phyloP scores from a whole-genome alignment of 192 early-diverging fungal species.

The Linnemannia hyalina region DNA sequence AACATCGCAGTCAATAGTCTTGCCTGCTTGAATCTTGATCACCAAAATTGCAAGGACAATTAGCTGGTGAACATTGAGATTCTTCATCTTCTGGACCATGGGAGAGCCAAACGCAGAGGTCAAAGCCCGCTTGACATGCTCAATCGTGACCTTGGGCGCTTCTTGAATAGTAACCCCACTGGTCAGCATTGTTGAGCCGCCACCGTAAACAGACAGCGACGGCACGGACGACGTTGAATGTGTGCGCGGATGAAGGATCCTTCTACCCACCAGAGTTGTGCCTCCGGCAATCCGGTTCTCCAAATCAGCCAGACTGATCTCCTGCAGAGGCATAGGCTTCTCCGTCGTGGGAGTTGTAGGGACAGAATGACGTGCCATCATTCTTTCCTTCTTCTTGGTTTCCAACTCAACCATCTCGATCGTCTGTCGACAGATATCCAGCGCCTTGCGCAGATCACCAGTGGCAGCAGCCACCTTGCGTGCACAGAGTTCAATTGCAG shows the following conservation, averaged over 20 bases:
- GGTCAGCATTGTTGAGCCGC: not conserved
- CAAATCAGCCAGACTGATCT: constrained; percentile 30
- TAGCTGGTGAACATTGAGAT: constrained; percentile 86
- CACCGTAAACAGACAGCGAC: not conserved
- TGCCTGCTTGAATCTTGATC: constrained; percentile 59
- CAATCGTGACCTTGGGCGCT: constrained; percentile 79
- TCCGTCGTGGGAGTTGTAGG: not conserved
- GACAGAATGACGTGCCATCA: constrained; percentile 41
- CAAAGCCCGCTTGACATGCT: constrained; percentile 81
- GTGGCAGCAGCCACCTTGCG: constrained; percentile 88
- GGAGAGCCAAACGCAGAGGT: constrained; percentile 70
- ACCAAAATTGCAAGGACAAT: constrained; percentile 72
- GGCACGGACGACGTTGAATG: constrained; percentile 14
- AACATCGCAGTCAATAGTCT: constrained; percentile 57
- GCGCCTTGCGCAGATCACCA: constrained; percentile 82
- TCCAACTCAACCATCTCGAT: constrained; percentile 86
- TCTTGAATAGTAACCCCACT: constrained; percentile 34
- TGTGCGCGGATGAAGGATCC: not conserved
- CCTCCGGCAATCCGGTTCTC: constrained; percentile 35
- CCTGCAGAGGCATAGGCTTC: constrained; percentile 16
- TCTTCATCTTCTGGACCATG: constrained; percentile 70
- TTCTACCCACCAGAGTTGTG: not conserved
- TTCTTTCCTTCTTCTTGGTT: constrained; percentile 57
- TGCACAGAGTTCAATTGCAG: constrained; percentile 91
- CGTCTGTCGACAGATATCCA: constrained; percentile 87